Conservation (phyloP, 1,284 basidiomycete genomes). For the Lentinula novae-zelandiae region DNA sequence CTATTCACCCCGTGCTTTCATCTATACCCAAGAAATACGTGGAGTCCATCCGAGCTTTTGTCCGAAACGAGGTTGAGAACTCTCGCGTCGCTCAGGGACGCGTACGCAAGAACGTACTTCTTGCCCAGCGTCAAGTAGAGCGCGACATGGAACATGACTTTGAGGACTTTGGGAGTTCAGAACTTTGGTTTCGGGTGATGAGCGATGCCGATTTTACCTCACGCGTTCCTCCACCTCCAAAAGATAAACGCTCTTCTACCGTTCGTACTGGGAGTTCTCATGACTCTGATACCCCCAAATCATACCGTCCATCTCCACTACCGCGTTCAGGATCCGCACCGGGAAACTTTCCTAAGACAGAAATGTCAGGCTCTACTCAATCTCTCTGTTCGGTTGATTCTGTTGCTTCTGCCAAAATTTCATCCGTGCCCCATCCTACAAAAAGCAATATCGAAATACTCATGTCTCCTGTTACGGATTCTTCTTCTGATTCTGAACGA, state of each 20-base stretch:
- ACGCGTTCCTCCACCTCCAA: constrained; percentile 27
- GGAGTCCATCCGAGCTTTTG: constrained; percentile 67
- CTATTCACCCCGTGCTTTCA: constrained; percentile 55
- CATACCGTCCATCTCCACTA: constrained; percentile 15
- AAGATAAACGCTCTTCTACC: constrained; percentile 22
- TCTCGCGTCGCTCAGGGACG: constrained; percentile 51
- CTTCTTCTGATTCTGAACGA: constrained; percentile 48
- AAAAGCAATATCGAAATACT: constrained; percentile 69
- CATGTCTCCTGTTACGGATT: constrained; percentile 63
- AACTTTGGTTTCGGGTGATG: constrained; percentile 87
- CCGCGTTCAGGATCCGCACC: constrained; percentile 39
- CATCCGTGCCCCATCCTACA: constrained; percentile 17
- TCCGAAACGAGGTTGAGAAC: constrained; percentile 41
- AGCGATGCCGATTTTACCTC: constrained; percentile 60
- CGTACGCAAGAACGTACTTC: constrained; percentile 75
- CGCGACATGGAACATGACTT: constrained; percentile 91
- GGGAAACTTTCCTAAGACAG: constrained; percentile 29
- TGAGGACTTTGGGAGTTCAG: constrained; percentile 80
- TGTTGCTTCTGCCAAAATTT: constrained; percentile 24
- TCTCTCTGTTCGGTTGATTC: constrained; percentile 25
- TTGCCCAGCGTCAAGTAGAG: constrained; percentile 83
- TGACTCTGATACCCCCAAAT: constrained; percentile 20
- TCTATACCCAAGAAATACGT: constrained; percentile 70
- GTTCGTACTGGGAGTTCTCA: constrained; percentile 18
- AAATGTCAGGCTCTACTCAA: constrained; percentile 24